A percentile compares a stretch with the other conserved stretches of the same genome.
phyloP scores from a whole-genome alignment of 2,329 filamentous ascomycete species.

The Colletotrichum theobromicola region DNA sequence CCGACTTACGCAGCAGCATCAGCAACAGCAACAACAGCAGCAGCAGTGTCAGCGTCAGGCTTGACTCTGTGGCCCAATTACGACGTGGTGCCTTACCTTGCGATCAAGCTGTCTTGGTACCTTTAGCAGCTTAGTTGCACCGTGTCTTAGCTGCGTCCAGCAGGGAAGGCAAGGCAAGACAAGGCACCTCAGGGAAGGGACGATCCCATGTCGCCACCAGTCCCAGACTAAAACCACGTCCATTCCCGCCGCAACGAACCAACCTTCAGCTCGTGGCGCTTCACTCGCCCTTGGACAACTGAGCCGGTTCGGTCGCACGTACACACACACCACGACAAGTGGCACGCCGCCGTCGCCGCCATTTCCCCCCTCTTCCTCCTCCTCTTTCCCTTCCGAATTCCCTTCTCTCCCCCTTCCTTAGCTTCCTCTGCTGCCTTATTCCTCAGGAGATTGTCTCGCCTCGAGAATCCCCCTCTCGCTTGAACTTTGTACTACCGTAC shows the following conservation, averaged over 20 bases:
- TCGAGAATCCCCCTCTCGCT: not conserved
- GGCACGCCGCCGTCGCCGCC: conserved; percentile 2
- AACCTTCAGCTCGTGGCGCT: conserved; percentile 17
- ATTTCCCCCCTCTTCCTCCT: not conserved
- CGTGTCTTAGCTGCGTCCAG: not conserved
- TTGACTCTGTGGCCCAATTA: not conserved
- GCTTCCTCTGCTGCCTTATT: not conserved
- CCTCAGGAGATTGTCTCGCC: not conserved
- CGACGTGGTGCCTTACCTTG: conserved; percentile 7
- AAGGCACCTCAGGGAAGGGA: not conserved
- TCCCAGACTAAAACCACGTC: conserved; percentile 17
- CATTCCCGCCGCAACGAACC: conserved; percentile 13
- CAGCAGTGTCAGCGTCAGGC: not conserved
- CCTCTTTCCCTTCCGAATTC: not conserved
- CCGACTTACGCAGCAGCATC: not conserved
- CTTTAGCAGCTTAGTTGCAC: not conserved
- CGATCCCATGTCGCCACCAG: conserved; percentile 20
- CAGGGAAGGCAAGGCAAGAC: not conserved
- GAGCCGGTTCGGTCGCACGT: conserved; percentile 8
- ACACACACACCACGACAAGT: conserved; percentile 9
- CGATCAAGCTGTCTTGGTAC: not conserved
- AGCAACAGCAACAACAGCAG: not conserved
- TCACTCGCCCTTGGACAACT: conserved; percentile 15
- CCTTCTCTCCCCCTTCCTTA: not conserved
- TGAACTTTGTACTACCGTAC: not conserved